A percentile compares a stretch with the other conserved stretches of the same genome.
phyloP scores from a whole-genome alignment of 306 rosid species.

The Vigna angularis region DNA sequence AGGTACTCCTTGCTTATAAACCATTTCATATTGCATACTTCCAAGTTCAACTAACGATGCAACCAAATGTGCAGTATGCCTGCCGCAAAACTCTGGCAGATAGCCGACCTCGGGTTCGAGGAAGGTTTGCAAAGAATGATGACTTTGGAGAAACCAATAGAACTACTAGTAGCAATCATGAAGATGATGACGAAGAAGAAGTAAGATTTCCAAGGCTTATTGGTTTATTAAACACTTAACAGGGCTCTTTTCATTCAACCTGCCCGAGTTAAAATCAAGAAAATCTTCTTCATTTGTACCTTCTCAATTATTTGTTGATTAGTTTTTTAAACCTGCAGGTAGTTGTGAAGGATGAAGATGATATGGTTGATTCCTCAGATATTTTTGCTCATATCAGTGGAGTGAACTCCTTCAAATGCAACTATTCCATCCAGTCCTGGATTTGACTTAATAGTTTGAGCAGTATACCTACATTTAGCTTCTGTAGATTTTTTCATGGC shows the following conservation, averaged over 20 bases:
- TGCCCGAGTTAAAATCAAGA: neutral
- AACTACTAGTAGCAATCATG: constrained; percentile 69
- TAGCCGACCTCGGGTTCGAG: constrained; percentile 97
- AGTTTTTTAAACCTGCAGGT: constrained; percentile 58
- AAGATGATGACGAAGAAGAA: constrained; percentile 87
- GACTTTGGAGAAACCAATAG: constrained; percentile 76
- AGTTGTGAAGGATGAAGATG: constrained; percentile 91
- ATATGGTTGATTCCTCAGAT: constrained; percentile 95
- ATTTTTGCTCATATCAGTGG: constrained; percentile 97
- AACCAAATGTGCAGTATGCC: constrained; percentile 76
- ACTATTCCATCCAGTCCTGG: constrained; percentile 90
- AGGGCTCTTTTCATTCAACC: constrained; percentile 18
- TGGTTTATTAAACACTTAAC: constrained; percentile 3
- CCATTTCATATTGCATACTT: constrained; percentile 19
- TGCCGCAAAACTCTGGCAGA: constrained; percentile 97
- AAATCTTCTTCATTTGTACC: neutral
- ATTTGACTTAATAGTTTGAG: constrained; percentile 53
- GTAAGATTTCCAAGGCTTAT: constrained; percentile 44
- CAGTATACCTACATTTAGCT: constrained; percentile 41
- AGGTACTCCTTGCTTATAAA: constrained; percentile 35
- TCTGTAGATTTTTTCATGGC: constrained; percentile 65
- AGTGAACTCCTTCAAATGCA: constrained; percentile 98
- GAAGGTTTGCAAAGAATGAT: constrained; percentile 96
- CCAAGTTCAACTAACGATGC: constrained; percentile 38
- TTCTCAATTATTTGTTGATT: constrained; percentile 27